Conservation (phyloP, 495 filamentous ascomycete genomes). For the Aspergillus saccharolyticus region DNA sequence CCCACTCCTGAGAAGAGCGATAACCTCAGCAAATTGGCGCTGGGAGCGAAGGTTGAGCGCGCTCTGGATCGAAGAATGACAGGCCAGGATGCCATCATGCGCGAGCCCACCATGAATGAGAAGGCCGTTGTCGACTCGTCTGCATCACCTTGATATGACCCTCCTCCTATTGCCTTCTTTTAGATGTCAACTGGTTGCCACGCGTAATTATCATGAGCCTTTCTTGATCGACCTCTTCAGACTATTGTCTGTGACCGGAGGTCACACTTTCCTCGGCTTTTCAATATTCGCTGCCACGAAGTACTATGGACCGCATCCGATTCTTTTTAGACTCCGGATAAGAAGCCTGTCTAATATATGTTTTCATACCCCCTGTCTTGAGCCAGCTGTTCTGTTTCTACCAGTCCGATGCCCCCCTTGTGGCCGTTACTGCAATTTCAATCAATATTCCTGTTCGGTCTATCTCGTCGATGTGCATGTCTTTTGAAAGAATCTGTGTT, state of each 20-base stretch:
- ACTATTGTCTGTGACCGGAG: slow-evolving; percentile 2
- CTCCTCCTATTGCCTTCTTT: slow-evolving; percentile 2
- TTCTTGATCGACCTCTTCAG: background rate
- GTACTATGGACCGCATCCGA: background rate
- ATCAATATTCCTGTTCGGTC: background rate
- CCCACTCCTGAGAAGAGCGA: slow-evolving; percentile 77
- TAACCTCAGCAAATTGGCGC: slow-evolving; percentile 80
- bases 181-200: slow-evolving; percentile 15
- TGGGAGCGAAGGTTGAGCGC: slow-evolving; percentile 90
- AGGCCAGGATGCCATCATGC: slow-evolving; percentile 86
- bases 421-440: background rate
- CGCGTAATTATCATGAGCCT: background rate
- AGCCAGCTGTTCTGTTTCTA: background rate
- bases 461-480: background rate
- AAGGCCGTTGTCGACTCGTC: slow-evolving; percentile 36
- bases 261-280: background rate
- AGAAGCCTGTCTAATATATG: slow-evolving; percentile 2
- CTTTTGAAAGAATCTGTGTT: background rate
- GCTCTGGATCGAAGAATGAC: slow-evolving; percentile 87
- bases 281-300: background rate
- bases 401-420: background rate
- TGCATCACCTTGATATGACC: slow-evolving; percentile 5
- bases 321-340: background rate
- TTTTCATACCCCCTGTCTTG: slow-evolving; percentile 5
- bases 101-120: slow-evolving; percentile 49